These are phyloP conservation scores for Podospora conica DNA, from an alignment of 495 filamentous ascomycete genomes.

Conservation along the genomic window DNA sequence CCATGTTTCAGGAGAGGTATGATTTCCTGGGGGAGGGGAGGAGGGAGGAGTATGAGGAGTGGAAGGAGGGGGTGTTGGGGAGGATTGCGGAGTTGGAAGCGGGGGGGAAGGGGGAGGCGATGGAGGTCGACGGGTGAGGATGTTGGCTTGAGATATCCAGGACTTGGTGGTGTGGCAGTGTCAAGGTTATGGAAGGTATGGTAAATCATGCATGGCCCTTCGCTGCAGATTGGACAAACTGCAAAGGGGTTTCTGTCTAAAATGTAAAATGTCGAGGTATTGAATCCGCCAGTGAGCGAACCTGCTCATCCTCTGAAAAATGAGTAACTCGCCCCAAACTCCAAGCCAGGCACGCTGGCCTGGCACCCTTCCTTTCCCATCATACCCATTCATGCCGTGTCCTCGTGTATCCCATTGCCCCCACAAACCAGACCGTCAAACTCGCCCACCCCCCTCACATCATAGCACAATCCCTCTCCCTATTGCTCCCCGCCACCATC, in stretches of 20 bases:
- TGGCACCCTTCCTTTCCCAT: background rate
- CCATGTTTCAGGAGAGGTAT: slow-evolving; percentile 79
- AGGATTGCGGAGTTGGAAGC: slow-evolving; percentile 48
- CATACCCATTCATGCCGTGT: background rate
- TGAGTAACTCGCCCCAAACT: background rate
- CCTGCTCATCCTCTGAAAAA: background rate
- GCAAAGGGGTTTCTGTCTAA: background rate
- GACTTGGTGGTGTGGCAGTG: background rate
- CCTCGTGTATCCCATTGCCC: background rate
- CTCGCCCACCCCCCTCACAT: background rate
- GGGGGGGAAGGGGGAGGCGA: slow-evolving; percentile 12
- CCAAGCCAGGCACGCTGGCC: background rate
- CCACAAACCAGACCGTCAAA: background rate
- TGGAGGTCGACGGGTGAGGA: slow-evolving; percentile 21
- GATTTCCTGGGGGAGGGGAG: slow-evolving; percentile 73
- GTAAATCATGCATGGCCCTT: background rate
- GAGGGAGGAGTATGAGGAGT: slow-evolving; percentile 58
- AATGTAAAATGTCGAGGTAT: background rate
- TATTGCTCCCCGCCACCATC: background rate
- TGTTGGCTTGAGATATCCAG: too few relatives aligned
- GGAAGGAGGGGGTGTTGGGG: slow-evolving; percentile 63
- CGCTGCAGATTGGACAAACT: background rate
- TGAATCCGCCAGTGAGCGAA: background rate
- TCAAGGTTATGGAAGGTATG: background rate
- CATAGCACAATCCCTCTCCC: slow-evolving; percentile 4